Evolutionary conservation across 1,284 basidiomycete genomes (phyloP).

Genomic region (Porphyrellus sp.): DNA sequence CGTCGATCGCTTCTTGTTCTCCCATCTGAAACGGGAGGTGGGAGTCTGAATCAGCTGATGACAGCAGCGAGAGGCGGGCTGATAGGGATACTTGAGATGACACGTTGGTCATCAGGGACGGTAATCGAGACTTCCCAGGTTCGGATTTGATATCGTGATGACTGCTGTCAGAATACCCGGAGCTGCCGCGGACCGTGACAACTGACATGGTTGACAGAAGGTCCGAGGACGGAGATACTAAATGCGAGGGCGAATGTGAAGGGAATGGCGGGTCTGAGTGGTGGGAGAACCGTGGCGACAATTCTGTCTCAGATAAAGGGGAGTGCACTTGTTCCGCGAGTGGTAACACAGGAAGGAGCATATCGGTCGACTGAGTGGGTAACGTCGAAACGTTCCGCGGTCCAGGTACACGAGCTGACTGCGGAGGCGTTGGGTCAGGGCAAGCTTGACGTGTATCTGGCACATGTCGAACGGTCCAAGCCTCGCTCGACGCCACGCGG

Average conservation of each 20-base stretch:
- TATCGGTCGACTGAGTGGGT: constrained; percentile 22
- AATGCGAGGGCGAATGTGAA: constrained; percentile 3
- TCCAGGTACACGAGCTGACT: background rate
- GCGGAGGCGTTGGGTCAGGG: background rate
- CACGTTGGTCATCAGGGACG: background rate
- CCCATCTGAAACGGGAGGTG: constrained; percentile 52
- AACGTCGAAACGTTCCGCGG: background rate
- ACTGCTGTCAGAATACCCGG: background rate
- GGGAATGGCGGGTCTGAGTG: constrained; percentile 9
- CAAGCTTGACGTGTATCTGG: background rate
- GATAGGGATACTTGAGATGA: background rate
- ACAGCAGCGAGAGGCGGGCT: constrained; percentile 6
- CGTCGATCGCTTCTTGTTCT: constrained; percentile 64
- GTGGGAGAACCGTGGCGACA: constrained; percentile 11
- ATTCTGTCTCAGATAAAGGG: constrained; percentile 18
- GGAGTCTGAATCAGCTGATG: background rate
- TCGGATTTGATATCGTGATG: constrained; percentile 29
- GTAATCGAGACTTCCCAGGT: constrained; percentile 21
- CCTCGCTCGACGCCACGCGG: background rate
- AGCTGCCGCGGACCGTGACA: background rate
- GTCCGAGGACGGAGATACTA: background rate
- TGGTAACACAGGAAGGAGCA: constrained; percentile 18
- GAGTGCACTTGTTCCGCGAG: constrained; percentile 18
- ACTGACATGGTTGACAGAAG: constrained; percentile 4
- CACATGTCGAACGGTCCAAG: background rate